A percentile compares a stretch with the other conserved stretches of the same genome.
phyloP scores from a whole-genome alignment of 441 rosid genomes.

The Jatropha podagrica region DNA sequence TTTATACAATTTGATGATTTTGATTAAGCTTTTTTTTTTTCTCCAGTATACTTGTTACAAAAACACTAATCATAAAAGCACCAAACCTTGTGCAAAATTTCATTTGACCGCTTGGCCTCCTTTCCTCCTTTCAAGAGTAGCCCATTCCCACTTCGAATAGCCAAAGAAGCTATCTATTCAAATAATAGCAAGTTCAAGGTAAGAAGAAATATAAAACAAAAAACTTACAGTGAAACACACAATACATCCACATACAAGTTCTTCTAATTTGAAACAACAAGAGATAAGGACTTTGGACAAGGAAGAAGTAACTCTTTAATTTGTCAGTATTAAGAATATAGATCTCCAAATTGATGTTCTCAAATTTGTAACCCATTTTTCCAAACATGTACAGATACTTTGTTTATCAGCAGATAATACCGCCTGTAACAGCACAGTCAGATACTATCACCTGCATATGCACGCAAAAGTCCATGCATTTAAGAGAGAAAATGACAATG shows the following conservation, averaged over 20 bases:
- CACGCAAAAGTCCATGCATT: background rate
- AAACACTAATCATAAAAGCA: slow-evolving; percentile 12
- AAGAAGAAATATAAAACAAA: background rate
- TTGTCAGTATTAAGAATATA: background rate
- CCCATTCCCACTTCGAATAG: slow-evolving; percentile 95
- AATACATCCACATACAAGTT: background rate
- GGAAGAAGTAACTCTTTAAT: background rate
- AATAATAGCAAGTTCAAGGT: slow-evolving; percentile 14
- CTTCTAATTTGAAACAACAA: background rate
- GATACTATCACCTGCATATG: background rate
- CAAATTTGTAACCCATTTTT: background rate
- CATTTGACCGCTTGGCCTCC: slow-evolving; percentile 93
- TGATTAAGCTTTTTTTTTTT: background rate
- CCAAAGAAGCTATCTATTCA: slow-evolving; percentile 89
- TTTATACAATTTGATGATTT: slow-evolving; percentile 10
- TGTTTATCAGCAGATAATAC: no score
- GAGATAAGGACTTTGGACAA: background rate
- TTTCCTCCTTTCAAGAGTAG: slow-evolving; percentile 95
- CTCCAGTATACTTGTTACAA: background rate
- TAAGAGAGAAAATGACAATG: background rate
- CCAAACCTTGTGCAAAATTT: slow-evolving; percentile 83
- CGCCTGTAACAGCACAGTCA: background rate
- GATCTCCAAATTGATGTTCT: background rate
- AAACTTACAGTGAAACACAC: background rate
- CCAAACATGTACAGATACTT: no score